Evolutionary conservation across 805 yeast species (phyloP), one percentile per base, ranked within the genome.

Genomic region (Barnettozyma sucrosica): DNA sequence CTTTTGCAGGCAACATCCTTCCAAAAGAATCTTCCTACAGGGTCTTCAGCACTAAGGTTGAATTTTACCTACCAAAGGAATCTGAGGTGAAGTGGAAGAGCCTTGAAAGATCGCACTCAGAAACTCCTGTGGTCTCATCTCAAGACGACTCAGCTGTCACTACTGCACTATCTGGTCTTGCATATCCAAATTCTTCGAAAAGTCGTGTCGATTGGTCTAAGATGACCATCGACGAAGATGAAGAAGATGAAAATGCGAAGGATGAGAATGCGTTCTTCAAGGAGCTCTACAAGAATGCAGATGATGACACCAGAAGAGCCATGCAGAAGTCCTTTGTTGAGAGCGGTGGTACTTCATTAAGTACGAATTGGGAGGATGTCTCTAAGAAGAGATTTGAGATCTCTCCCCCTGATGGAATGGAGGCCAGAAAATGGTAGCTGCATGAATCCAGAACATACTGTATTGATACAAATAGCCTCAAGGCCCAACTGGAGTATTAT

Each of bases 241-340:
- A 68, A 6, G 72, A 69, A 14, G 74, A 68, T 23, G 70, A 71
- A 0, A 71, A 70, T 13, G 26, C 41, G 9, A 34, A 39, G 25
- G 77, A 75, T 21, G 79, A 80, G 3, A 79, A 80, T 51, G 81
- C 73, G 1, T 90, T 93, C 58, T 93, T 93, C 68, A 77, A 80
- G 55, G 73, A 80, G 53, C 61, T 93, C 10, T 93, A 85, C 66
- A 74, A 75, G 24, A 81, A 76, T 53, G 92, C 95, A 0, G 95
- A 89, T 61, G 93, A 85, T 7, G 97, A 93, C 58, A 83, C 95
- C 1, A 72, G 72, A 55, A 73, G 95, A 44, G 99, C 99, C 2
- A 93, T 93, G 98, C 85, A 88, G 95, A 93, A 93, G 68, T 87
- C 96, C 45, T 93, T 78, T 58, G 73, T 80, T n/a, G 97, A 93